These are phyloP conservation scores for Tulasnella sp. DNA, from an alignment of 768 basidiomycete species.

Conservation along the genomic window DNA sequence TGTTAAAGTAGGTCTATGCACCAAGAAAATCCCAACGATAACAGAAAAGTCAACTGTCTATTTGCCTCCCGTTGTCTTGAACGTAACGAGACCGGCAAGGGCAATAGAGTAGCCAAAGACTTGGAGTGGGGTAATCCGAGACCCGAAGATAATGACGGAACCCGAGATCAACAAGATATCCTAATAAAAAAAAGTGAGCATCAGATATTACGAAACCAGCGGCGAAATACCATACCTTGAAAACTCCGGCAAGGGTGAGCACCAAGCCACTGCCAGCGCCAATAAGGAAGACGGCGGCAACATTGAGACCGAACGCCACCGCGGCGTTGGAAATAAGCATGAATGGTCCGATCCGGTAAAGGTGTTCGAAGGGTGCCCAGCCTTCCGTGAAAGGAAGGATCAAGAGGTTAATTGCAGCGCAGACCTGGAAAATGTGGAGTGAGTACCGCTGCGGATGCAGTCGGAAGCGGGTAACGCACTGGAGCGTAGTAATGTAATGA, in stretches of 20 bases:
- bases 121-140: constrained; percentile 70
- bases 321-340: constrained; percentile 73
- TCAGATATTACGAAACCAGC: background rate
- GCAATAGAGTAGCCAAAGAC: constrained; percentile 86
- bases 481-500: constrained; percentile 95
- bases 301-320: constrained; percentile 79
- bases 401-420: constrained; percentile 74
- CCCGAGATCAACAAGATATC: constrained; percentile 91
- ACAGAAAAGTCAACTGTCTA: constrained; percentile 22
- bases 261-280: constrained; percentile 78
- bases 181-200: constrained; percentile 29
- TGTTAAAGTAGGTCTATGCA: background rate
- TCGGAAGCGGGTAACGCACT: constrained; percentile 24
- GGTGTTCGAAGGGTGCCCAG: constrained; percentile 66
- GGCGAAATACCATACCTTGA: constrained; percentile 47
- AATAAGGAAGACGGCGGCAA: constrained; percentile 90
- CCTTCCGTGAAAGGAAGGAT: constrained; percentile 91
- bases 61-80: constrained; percentile 59
- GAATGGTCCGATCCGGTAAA: constrained; percentile 48
- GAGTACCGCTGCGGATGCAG: background rate
- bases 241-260: constrained; percentile 85
- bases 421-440: constrained; percentile 37
- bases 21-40: background rate
- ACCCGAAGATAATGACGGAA: constrained; percentile 76
- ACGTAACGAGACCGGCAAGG: constrained; percentile 68